Percentiles rank a stretch among this genome's conserved stretches.
Conservation (phyloP, 2,329 filamentous ascomycete genomes). For the Pseudogymnoascus sp. region DNA sequence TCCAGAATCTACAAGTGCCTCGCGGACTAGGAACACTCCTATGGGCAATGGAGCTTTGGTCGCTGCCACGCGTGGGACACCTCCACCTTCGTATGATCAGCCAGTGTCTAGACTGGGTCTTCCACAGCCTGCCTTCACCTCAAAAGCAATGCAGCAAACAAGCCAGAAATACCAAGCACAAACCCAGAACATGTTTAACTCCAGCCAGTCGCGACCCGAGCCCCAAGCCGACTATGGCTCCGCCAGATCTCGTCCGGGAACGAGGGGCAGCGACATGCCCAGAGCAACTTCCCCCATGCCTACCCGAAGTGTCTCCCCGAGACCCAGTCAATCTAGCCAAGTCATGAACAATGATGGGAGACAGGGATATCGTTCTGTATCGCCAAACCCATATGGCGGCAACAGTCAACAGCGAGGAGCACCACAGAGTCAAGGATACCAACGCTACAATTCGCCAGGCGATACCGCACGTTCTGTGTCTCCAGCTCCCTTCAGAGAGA, state of each 20-base stretch:
- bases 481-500: slow-evolving; percentile 35
- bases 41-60: slow-evolving; percentile 36
- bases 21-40: slow-evolving; percentile 34
- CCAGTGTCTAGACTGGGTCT: slow-evolving; percentile 71
- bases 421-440: slow-evolving; percentile 37
- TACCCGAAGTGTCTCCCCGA: slow-evolving; percentile 53
- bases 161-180: slow-evolving; percentile 82
- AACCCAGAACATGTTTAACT: slow-evolving; percentile 66
- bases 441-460: slow-evolving; percentile 41
- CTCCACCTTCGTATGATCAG: slow-evolving; percentile 78
- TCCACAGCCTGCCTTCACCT: slow-evolving; percentile 85
- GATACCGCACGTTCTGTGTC: slow-evolving; percentile 36
- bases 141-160: slow-evolving; percentile 90
- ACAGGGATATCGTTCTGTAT: slow-evolving; percentile 40
- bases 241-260: slow-evolving; percentile 46
- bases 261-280: slow-evolving; percentile 50
- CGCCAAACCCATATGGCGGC: slow-evolving; percentile 54
- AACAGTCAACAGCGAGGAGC: slow-evolving; percentile 22
- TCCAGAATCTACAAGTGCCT: slow-evolving; percentile 38
- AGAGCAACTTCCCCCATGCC: slow-evolving; percentile 60
- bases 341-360: slow-evolving; percentile 38
- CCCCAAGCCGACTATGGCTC: slow-evolving; percentile 24
- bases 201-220: slow-evolving; percentile 22
- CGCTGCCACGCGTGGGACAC: slow-evolving; percentile 60
- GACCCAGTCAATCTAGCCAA: slow-evolving; percentile 35